Conservation (phyloP, 495 filamentous ascomycete species). For the Podospora comata region DNA sequence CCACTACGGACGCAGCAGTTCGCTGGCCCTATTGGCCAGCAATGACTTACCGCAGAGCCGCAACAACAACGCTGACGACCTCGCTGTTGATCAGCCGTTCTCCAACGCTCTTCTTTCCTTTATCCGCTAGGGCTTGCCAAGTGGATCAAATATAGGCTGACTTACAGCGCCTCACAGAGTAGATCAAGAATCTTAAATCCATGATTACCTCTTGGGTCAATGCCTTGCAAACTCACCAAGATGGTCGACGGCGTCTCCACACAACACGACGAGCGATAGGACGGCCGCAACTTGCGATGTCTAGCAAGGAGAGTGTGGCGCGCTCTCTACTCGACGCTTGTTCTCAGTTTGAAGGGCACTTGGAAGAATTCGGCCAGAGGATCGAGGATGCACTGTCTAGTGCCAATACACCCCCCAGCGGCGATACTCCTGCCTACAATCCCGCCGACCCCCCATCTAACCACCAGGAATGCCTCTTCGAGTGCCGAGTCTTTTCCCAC, state of each 20-base stretch:
- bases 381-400: conserved; percentile 7
- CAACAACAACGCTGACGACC: too few species aligned
- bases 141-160: background rate
- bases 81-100: too few species aligned
- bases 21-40: too few species aligned
- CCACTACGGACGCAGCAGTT: too few species aligned
- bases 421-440: conserved; percentile 9
- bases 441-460: background rate
- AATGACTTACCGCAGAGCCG: too few species aligned
- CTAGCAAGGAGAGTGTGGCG: background rate
- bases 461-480: background rate
- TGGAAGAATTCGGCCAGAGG: conserved; percentile 12
- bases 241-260: background rate
- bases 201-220: background rate
- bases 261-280: conserved; percentile 7
- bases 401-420: conserved; percentile 9
- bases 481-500: background rate
- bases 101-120: too few species aligned
- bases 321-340: conserved; percentile 1
- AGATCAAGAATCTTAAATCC: background rate
- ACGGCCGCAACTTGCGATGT: background rate
- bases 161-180: conserved; percentile 1
- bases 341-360: conserved; percentile 3
- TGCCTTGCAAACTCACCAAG: background rate
- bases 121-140: background rate